Evolutionary conservation across 768 basidiomycete species (phyloP).

Genomic region (Termitomyces titanicus): DNA sequence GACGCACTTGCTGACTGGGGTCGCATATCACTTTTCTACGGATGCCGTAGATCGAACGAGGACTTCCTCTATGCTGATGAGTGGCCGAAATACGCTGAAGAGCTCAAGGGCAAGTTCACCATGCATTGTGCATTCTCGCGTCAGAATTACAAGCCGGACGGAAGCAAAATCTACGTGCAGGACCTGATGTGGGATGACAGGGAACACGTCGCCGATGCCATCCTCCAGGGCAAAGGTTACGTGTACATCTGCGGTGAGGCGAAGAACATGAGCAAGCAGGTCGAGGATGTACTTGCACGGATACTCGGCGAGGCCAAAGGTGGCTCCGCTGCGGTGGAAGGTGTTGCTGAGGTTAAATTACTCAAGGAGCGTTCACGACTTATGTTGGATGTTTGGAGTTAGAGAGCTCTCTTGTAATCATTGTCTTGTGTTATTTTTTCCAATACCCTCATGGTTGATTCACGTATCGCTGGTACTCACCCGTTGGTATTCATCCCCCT

Average conservation of each 20-base stretch:
- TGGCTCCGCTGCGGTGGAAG: conserved; percentile 83
- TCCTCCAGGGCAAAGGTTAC: conserved; percentile 94
- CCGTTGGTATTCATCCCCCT: conserved; percentile 12
- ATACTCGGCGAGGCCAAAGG: conserved; percentile 94
- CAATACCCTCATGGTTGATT: conserved; percentile 4
- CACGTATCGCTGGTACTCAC: conserved; percentile 6
- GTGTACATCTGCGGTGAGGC: conserved; percentile 97
- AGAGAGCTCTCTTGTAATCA: conserved; percentile 21
- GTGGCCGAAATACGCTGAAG: conserved; percentile 84
- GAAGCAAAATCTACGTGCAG: conserved; percentile 98
- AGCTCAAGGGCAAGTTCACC: conserved; percentile 88
- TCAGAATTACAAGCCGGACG: conserved; percentile 84
- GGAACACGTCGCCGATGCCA: conserved; percentile 79
- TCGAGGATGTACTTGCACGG: conserved; percentile 82
- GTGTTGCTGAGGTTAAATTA: conserved; percentile 86
- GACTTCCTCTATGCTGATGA: conserved; percentile 96
- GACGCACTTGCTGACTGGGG: conserved; percentile 97
- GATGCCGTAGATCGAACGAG: conserved; percentile 83
- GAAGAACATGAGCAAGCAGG: conserved; percentile 92
- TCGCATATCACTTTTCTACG: conserved; percentile 91
- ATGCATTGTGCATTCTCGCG: conserved; percentile 91
- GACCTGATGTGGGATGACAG: conserved; percentile 90
- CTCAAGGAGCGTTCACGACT: conserved; percentile 92
- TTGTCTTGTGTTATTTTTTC: conserved; percentile 3
- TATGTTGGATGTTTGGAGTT: conserved; percentile 90